A percentile compares a stretch with the other conserved stretches of the same genome.
phyloP scores from a whole-genome alignment of 108 stramenopile genomes.

The Discostella pseudostelligera region DNA sequence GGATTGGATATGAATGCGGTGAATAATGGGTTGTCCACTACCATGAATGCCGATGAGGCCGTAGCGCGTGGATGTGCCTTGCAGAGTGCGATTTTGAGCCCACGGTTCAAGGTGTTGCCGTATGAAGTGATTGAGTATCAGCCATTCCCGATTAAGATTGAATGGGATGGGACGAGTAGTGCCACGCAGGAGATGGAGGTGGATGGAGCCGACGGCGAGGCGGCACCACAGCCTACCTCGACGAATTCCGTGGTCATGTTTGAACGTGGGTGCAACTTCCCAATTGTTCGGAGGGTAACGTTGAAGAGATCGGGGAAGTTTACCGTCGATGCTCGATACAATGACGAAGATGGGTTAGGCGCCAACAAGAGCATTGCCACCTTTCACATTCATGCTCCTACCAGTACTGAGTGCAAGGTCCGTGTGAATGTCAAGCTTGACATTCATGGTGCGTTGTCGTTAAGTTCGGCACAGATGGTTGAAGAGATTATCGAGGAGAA shows the following conservation, averaged over 20 bases:
- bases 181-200: slow-evolving; percentile 62
- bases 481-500: slow-evolving; percentile 87
- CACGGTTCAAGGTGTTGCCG: slow-evolving; percentile 96
- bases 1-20: slow-evolving; percentile 57
- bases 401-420: slow-evolving; percentile 79
- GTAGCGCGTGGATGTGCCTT: slow-evolving; percentile 95
- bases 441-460: slow-evolving; percentile 86
- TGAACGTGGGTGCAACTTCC: slow-evolving; percentile 87
- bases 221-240: slow-evolving; percentile 53
- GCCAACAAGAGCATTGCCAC: slow-evolving; percentile 59
- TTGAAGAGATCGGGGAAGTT: slow-evolving; percentile 77
- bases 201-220: slow-evolving; percentile 31
- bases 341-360: slow-evolving; percentile 45
- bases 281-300: slow-evolving; percentile 93
- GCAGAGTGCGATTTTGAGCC: slow-evolving; percentile 95
- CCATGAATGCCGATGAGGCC: slow-evolving; percentile 98
- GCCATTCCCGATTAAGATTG: slow-evolving; percentile 86
- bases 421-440: slow-evolving; percentile 97
- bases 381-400: slow-evolving; percentile 71
- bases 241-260: slow-evolving; percentile 90
- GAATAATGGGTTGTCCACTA: slow-evolving; percentile 89
- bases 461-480: slow-evolving; percentile 94
- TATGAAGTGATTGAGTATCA: slow-evolving; percentile 90
- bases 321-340: slow-evolving; percentile 71
- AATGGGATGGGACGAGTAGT: slow-evolving; percentile 83